phyloP scores from a whole-genome alignment of 2,329 filamentous ascomycete species.

The Penicillium sp. region DNA sequence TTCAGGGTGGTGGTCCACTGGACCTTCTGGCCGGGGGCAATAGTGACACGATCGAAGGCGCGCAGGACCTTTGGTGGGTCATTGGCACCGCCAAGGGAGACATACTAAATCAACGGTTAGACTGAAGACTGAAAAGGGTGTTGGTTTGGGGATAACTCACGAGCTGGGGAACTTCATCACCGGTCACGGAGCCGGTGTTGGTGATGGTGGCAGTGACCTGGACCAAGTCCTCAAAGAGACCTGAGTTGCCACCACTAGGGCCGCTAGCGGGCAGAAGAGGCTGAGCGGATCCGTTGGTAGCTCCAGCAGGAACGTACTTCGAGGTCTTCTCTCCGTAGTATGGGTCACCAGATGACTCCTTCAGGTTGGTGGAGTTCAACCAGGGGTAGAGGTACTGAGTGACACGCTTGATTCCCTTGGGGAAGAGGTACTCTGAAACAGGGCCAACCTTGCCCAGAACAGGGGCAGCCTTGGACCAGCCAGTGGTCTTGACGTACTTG shows the following conservation, averaged over 20 bases:
- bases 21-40: conserved; percentile 67
- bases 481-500: conserved; percentile 55
- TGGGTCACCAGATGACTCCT: conserved; percentile 52
- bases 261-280: conserved; percentile 59
- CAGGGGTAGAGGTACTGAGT: conserved; percentile 64
- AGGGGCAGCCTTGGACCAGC: conserved; percentile 56
- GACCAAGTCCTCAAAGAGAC: conserved; percentile 54
- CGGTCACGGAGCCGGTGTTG: conserved; percentile 52
- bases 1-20: conserved; percentile 70
- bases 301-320: conserved; percentile 53
- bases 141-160: conserved; percentile 23
- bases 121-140: background rate
- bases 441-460: conserved; percentile 52
- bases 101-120: conserved; percentile 51
- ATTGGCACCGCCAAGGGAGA: conserved; percentile 75
- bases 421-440: conserved; percentile 57
- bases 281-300: conserved; percentile 57
- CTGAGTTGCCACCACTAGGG: conserved; percentile 60
- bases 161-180: conserved; percentile 57
- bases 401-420: conserved; percentile 52
- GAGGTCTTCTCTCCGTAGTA: conserved; percentile 55
- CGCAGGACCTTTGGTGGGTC: conserved; percentile 70
- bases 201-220: conserved; percentile 51
- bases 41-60: conserved; percentile 75
- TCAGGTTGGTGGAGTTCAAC: conserved; percentile 60